A percentile compares a stretch with the other conserved stretches of the same genome.
These are phyloP conservation scores for Olyra latifolia DNA, from an alignment of 176 grass and related monocot genomes.

Conservation along the genomic window DNA sequence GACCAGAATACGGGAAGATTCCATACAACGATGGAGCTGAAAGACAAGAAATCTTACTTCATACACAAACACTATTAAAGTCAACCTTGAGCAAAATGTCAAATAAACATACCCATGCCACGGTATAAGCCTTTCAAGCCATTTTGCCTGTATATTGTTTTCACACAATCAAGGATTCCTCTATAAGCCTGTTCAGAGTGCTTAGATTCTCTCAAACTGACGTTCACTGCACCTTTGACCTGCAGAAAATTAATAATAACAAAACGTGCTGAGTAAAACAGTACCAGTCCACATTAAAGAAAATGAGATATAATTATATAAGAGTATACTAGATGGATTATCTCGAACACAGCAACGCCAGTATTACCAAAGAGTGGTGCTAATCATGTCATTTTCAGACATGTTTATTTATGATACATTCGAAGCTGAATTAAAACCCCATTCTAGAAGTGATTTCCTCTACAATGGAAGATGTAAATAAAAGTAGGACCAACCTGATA, in stretches of 20 bases:
- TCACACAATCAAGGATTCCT: conserved; percentile 86
- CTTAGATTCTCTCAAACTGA: conserved; percentile 50
- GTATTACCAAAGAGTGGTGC: neutral
- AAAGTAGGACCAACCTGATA: conserved; percentile 62
- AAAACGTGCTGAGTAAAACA: neutral
- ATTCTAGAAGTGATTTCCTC: conserved; percentile 6
- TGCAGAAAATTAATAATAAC: conserved; percentile 41
- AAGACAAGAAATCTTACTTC: conserved; percentile 27
- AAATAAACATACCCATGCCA: conserved; percentile 69
- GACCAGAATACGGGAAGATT: conserved; percentile 95
- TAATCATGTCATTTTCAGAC: conserved; percentile 11
- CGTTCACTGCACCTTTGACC: conserved; percentile 61
- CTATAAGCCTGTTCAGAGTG: conserved; percentile 66
- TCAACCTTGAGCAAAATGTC: neutral
- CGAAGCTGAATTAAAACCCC: neutral
- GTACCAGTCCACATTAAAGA: neutral
- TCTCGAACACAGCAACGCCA: conserved; percentile 5
- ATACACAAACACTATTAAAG: conserved; percentile 14
- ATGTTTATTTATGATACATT: neutral
- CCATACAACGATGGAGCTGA: conserved; percentile 91
- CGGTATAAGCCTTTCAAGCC: conserved; percentile 86
- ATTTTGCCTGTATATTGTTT: conserved; percentile 77
- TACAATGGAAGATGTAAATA: conserved; percentile 2
- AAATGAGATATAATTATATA: neutral
- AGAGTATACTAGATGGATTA: neutral